These are phyloP conservation scores for Acaromyces ingoldii DNA, from an alignment of 1,284 basidiomycete species.

Conservation along the genomic window DNA sequence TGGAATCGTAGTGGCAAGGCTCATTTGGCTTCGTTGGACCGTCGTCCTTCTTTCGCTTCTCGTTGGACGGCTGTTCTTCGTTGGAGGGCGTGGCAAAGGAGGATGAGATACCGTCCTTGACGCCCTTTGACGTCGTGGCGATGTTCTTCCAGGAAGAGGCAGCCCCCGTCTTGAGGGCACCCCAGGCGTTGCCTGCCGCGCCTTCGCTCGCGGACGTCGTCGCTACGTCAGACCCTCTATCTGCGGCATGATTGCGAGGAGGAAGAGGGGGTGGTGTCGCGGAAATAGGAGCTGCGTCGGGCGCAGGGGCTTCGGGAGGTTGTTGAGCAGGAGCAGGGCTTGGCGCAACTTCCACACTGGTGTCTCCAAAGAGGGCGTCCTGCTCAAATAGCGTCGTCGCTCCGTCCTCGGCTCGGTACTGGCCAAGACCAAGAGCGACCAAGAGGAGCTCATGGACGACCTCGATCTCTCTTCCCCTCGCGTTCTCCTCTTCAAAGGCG, in stretches of 20 bases:
- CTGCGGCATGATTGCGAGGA: constrained; percentile 3
- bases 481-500: background rate
- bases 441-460: constrained; percentile 36
- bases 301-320: background rate
- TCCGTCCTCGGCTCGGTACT: constrained; percentile 36
- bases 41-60: background rate
- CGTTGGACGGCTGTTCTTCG: no score
- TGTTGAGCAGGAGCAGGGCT: background rate
- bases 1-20: constrained; percentile 39
- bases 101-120: background rate
- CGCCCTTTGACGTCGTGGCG: background rate
- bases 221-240: background rate
- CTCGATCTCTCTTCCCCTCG: constrained; percentile 23
- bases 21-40: constrained; percentile 33
- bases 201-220: background rate
- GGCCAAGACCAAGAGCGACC: constrained; percentile 38
- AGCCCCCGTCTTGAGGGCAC: background rate
- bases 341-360: background rate
- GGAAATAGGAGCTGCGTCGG: no score
- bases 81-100: no score
- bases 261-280: no score
- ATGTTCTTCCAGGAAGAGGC: background rate
- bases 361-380: constrained; percentile 34
- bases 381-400: constrained; percentile 36
- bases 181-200: constrained; percentile 1